Conservation (phyloP, 768 basidiomycete species). For the Pleurotus eryngii region DNA sequence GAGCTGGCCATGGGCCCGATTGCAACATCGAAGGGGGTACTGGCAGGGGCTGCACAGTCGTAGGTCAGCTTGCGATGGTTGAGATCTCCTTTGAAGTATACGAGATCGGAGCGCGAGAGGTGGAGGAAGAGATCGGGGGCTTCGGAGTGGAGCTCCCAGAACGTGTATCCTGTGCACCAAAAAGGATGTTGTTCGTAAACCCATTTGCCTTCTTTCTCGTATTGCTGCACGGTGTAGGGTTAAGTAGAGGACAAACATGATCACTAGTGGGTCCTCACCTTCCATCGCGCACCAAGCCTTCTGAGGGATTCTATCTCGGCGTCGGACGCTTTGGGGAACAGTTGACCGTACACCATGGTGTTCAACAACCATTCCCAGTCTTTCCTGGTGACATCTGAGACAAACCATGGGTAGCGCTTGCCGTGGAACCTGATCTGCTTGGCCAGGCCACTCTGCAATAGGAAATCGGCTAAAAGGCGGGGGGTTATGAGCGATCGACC, state of each 20-base stretch:
- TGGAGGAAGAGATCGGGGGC: slow-evolving; percentile 91
- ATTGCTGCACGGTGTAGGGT: slow-evolving; percentile 57
- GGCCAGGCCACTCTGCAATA: slow-evolving; percentile 86
- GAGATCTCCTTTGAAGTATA: slow-evolving; percentile 92
- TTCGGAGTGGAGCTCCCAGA: slow-evolving; percentile 81
- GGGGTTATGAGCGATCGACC: slow-evolving; percentile 2
- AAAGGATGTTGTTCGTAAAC: slow-evolving; percentile 92
- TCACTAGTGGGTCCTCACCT: slow-evolving; percentile 43
- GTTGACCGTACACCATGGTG: slow-evolving; percentile 85
- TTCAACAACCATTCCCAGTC: slow-evolving; percentile 95
- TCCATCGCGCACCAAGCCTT: slow-evolving; percentile 83
- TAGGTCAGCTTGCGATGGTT: slow-evolving; percentile 92
- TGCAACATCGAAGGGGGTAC: slow-evolving; percentile 85
- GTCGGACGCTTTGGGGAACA: slow-evolving; percentile 83
- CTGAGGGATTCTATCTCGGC: slow-evolving; percentile 78
- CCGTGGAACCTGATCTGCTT: slow-evolving; percentile 90
- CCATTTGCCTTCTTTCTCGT: slow-evolving; percentile 91
- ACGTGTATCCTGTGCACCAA: slow-evolving; percentile 97
- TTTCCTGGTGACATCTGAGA: slow-evolving; percentile 87
- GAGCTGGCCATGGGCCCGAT: slow-evolving; percentile 91
- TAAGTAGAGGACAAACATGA: slow-evolving; percentile 1
- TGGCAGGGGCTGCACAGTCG: slow-evolving; percentile 81
- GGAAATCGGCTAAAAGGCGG: slow-evolving; percentile 72
- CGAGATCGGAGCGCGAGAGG: slow-evolving; percentile 85
- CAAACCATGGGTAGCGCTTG: slow-evolving; percentile 94